Conservation (phyloP, 2,329 filamentous ascomycete genomes). For the Aspergillus brunneoviolaceus region DNA sequence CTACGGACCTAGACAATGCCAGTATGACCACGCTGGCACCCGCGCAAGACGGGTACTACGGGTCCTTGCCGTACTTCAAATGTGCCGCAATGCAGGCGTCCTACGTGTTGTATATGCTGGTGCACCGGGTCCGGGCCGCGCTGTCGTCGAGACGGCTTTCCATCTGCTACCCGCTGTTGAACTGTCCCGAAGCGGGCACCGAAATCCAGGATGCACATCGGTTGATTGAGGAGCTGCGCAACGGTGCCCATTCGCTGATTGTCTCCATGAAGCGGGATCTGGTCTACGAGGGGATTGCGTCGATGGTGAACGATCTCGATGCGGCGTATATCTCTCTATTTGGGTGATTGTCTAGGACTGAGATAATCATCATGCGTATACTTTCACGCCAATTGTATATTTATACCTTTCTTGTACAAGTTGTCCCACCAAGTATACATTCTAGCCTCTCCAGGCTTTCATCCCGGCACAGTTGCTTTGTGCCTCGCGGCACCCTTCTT, state of each 20-base stretch:
- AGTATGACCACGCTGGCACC: not conserved
- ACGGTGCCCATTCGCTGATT: constrained; percentile 19
- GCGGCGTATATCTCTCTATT: constrained; percentile 16
- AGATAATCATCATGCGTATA: too few species aligned
- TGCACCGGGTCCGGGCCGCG: constrained; percentile 22
- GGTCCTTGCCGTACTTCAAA: constrained; percentile 23
- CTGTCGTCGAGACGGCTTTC: constrained; percentile 16
- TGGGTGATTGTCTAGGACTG: not conserved
- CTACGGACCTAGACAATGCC: not conserved
- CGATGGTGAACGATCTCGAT: constrained; percentile 26
- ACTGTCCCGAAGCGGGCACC: constrained; percentile 18
- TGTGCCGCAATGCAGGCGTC: constrained; percentile 26
- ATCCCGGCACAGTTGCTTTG: too few species aligned
- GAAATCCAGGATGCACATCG: constrained; percentile 26
- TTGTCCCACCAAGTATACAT: too few species aligned
- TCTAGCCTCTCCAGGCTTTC: too few species aligned
- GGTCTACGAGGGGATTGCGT: constrained; percentile 24
- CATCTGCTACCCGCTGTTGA: constrained; percentile 23
- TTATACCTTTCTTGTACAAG: too few species aligned
- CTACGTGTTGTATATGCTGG: constrained; percentile 25
- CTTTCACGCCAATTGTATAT: too few species aligned
- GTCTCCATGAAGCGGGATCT: constrained; percentile 19
- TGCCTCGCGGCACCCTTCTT: too few species aligned
- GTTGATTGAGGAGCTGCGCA: constrained; percentile 23
- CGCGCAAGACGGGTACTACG: constrained; percentile 10